Percentiles rank a stretch among this genome's conserved stretches.
phyloP scores from a whole-genome alignment of 768 basidiomycete genomes.

The Boletus subcaerulescens region DNA sequence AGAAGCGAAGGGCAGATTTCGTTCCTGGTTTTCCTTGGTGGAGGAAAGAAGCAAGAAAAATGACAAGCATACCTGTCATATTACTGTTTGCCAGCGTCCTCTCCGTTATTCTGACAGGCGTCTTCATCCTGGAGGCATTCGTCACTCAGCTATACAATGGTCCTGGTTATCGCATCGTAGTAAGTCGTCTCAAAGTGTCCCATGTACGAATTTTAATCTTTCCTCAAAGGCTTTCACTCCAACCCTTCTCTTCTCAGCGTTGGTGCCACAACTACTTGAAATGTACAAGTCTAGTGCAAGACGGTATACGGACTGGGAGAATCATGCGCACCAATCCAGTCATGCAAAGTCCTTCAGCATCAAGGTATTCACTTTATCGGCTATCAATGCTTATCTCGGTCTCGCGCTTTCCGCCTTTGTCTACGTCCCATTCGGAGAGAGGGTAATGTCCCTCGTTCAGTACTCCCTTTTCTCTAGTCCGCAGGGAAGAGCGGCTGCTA shows the following conservation, averaged over 20 bases:
- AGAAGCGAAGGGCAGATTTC: slow-evolving; percentile 65
- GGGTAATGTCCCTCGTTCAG: slow-evolving; percentile 63
- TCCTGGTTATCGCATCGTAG: slow-evolving; percentile 74
- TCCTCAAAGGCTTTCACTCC: slow-evolving; percentile 66
- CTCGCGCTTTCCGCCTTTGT: slow-evolving; percentile 93
- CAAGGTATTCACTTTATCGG: slow-evolving; percentile 87
- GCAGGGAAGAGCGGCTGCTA: slow-evolving; percentile 8
- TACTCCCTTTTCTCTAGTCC: slow-evolving; percentile 24
- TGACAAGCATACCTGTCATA: slow-evolving; percentile 71
- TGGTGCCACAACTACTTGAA: slow-evolving; percentile 78
- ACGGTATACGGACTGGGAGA: slow-evolving; percentile 84
- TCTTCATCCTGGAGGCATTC: slow-evolving; percentile 89
- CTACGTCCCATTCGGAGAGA: slow-evolving; percentile 91
- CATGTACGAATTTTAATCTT: background rate
- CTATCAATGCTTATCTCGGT: slow-evolving; percentile 87
- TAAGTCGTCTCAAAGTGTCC: slow-evolving; percentile 37
- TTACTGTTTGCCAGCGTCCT: slow-evolving; percentile 68
- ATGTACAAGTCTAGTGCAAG: slow-evolving; percentile 68
- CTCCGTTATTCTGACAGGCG: slow-evolving; percentile 67
- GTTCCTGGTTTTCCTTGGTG: slow-evolving; percentile 64
- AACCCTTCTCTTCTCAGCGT: slow-evolving; percentile 74
- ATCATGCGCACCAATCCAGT: slow-evolving; percentile 77
- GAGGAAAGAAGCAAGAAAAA: slow-evolving; percentile 63
- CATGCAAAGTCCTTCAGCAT: slow-evolving; percentile 78
- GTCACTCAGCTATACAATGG: slow-evolving; percentile 87